phyloP scores from a whole-genome alignment of 768 basidiomycete species.

The Suillus lakei region DNA sequence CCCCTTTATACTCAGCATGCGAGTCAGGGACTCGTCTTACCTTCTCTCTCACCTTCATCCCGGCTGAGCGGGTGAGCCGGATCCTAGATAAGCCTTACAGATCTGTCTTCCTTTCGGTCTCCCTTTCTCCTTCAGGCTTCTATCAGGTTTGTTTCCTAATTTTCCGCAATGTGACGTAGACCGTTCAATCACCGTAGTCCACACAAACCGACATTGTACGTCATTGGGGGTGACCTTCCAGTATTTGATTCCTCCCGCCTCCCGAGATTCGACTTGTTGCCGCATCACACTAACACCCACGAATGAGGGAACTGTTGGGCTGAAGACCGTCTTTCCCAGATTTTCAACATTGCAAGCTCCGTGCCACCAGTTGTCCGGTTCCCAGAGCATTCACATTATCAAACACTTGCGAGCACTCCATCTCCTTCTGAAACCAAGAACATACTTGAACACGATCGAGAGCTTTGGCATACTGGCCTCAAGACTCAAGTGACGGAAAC shows the following conservation, averaged over 20 bases:
- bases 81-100: conserved; percentile 7
- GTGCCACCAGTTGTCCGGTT: neutral
- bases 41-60: conserved; percentile 14
- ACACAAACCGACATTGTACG: too few species aligned
- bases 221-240: neutral
- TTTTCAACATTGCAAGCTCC: neutral
- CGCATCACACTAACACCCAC: conserved; percentile 10
- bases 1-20: neutral
- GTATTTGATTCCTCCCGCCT: neutral
- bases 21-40: conserved; percentile 1
- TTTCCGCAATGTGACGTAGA: neutral
- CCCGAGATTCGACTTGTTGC: neutral
- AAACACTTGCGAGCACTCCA: neutral
- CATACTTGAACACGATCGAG: neutral
- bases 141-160: neutral
- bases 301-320: conserved; percentile 6
- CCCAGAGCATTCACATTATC: neutral
- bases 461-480: neutral
- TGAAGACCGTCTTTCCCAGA: conserved; percentile 8
- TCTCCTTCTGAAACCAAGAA: neutral
- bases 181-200: neutral
- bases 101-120: neutral
- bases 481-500: neutral
- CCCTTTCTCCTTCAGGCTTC: conserved; percentile 1
- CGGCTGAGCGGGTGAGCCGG: conserved; percentile 2